phyloP scores from a whole-genome alignment of 139 green algal genomes.

The Asterochloris erici region DNA sequence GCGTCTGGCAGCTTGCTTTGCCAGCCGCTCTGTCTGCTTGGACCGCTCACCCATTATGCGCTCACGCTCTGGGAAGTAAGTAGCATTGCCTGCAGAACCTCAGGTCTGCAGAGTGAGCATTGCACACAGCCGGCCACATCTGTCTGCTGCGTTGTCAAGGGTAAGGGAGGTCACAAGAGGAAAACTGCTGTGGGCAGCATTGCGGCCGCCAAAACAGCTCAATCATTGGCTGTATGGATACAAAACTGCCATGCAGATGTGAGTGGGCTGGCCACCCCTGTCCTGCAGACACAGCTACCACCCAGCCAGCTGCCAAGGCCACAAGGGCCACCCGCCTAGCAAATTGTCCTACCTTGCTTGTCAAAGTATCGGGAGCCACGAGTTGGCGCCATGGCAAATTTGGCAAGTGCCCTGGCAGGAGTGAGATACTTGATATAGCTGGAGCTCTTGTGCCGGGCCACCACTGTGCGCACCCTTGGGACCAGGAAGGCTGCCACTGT shows the following conservation, averaged over 20 bases:
- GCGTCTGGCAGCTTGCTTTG: conserved; percentile 33
- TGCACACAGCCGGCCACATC: not conserved
- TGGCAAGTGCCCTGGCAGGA: conserved; percentile 38
- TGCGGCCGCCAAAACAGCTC: not conserved
- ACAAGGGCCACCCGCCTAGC: no score
- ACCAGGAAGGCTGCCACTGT: conserved; percentile 79
- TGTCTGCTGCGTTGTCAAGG: no score
- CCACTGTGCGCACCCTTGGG: conserved; percentile 54
- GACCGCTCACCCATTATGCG: conserved; percentile 50
- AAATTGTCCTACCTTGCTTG: conserved; percentile 27
- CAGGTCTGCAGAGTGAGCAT: not conserved
- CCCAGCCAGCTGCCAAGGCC: not conserved
- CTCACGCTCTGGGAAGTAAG: conserved; percentile 57
- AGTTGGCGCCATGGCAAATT: conserved; percentile 54
- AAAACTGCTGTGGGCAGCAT: not conserved
- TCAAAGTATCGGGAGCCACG: conserved; percentile 72
- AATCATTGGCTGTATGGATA: not conserved
- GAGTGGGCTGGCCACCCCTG: not conserved
- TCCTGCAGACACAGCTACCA: not conserved
- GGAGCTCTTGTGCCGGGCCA: not conserved
- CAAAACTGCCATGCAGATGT: not conserved
- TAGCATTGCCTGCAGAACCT: conserved; percentile 26
- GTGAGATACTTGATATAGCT: conserved; percentile 71
- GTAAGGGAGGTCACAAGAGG: not conserved
- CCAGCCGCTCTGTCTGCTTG: conserved; percentile 43